These are phyloP conservation scores for Scedosporium dehoogii DNA, from an alignment of 2,329 filamentous ascomycete species.

Conservation along the genomic window DNA sequence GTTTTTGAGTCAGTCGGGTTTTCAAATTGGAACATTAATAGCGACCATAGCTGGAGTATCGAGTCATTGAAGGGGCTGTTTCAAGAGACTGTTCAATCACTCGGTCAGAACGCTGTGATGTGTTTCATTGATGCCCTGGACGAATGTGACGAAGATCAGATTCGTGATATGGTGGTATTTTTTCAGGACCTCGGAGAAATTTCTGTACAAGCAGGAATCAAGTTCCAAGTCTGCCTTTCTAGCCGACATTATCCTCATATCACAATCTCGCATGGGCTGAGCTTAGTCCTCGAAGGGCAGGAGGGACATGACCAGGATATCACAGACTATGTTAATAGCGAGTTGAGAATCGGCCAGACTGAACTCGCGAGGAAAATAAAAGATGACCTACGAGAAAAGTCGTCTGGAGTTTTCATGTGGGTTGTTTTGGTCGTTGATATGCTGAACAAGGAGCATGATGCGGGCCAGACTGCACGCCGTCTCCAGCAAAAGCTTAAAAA, in stretches of 20 bases:
- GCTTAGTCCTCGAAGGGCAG: neutral
- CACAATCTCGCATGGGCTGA: constrained; percentile 15
- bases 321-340: neutral
- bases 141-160: constrained; percentile 33
- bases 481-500: neutral
- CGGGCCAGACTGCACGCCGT: constrained; percentile 13
- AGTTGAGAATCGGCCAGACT: constrained; percentile 1
- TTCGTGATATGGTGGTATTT: constrained; percentile 30
- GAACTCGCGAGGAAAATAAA: neutral
- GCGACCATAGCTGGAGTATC: neutral
- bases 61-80: neutral
- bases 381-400: constrained; percentile 23
- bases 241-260: constrained; percentile 39
- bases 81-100: neutral
- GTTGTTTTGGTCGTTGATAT: constrained; percentile 27
- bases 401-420: constrained; percentile 35
- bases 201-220: constrained; percentile 7
- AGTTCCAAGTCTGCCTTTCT: constrained; percentile 30
- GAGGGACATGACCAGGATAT: neutral
- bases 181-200: constrained; percentile 27
- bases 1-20: neutral
- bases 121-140: constrained; percentile 35
- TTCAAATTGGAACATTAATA: neutral
- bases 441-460: constrained; percentile 22
- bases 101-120: constrained; percentile 8